Conservation (phyloP, 2,329 filamentous ascomycete species). For the Nigrograna mackinnonii region DNA sequence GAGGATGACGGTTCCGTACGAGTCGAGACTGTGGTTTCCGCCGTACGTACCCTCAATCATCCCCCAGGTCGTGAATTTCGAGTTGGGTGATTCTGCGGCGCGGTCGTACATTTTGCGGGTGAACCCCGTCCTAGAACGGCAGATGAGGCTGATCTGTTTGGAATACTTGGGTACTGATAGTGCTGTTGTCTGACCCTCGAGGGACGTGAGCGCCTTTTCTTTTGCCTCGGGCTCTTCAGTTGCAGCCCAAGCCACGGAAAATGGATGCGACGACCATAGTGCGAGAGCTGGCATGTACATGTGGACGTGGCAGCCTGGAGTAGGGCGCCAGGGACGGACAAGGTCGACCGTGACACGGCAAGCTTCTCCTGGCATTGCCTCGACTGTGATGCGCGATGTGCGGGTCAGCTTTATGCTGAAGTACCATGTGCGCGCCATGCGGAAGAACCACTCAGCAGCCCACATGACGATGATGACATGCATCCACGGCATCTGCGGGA, state of each 20-base stretch:
- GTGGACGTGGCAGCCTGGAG: conserved; percentile 63
- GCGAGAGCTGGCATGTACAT: conserved; percentile 58
- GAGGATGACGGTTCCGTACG: conserved; percentile 77
- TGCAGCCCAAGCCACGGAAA: conserved; percentile 54
- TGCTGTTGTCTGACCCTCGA: conserved; percentile 31
- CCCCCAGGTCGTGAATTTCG: conserved; percentile 65
- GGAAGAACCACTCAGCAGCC: conserved; percentile 64
- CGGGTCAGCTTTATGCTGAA: conserved; percentile 58
- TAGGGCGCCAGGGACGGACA: conserved; percentile 55
- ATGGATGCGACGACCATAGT: conserved; percentile 50
- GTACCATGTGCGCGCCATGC: conserved; percentile 54
- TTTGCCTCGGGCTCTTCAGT: conserved; percentile 32
- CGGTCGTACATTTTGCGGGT: conserved; percentile 71
- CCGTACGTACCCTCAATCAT: conserved; percentile 78
- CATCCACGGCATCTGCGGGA: conserved; percentile 75
- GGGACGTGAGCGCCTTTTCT: conserved; percentile 36
- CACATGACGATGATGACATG: conserved; percentile 76
- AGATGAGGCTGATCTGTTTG: conserved; percentile 68
- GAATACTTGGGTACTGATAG: conserved; percentile 28
- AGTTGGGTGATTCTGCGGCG: conserved; percentile 62
- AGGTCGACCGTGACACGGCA: conserved; percentile 65
- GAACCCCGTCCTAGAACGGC: conserved; percentile 74
- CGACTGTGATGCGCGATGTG: conserved; percentile 56
- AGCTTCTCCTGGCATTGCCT: conserved; percentile 63
- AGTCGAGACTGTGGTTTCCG: conserved; percentile 70